These are phyloP conservation scores for Tolypocladium ophioglossoides DNA, from an alignment of 2,329 filamentous ascomycete genomes.

Conservation along the genomic window DNA sequence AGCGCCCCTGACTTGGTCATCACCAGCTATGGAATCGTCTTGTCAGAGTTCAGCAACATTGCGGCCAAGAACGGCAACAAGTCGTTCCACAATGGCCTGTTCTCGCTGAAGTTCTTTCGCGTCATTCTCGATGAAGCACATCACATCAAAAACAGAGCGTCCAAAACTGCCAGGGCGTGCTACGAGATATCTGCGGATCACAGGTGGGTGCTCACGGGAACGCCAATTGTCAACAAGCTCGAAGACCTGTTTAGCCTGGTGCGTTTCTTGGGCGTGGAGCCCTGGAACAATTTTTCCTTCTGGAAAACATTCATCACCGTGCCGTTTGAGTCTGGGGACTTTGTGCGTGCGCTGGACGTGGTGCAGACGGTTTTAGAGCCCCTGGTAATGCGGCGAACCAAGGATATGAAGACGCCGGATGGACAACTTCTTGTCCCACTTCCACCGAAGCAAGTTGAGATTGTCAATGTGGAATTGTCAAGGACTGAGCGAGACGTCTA, in stretches of 20 bases:
- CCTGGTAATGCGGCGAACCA: slow-evolving; percentile 87
- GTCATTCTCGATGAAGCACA: slow-evolving; percentile 94
- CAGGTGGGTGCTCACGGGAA: slow-evolving; percentile 89
- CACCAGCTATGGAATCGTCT: slow-evolving; percentile 84
- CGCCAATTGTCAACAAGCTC: slow-evolving; percentile 90
- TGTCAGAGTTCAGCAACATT: slow-evolving; percentile 75
- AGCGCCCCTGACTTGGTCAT: slow-evolving; percentile 84
- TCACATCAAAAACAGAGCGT: slow-evolving; percentile 79
- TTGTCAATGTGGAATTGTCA: slow-evolving; percentile 80
- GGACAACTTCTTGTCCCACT: slow-evolving; percentile 67
- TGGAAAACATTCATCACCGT: slow-evolving; percentile 99
- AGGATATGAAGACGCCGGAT: slow-evolving; percentile 93
- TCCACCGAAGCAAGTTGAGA: slow-evolving; percentile 70
- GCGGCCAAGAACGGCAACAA: slow-evolving; percentile 55
- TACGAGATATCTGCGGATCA: slow-evolving; percentile 80
- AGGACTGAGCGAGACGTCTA: slow-evolving; percentile 83
- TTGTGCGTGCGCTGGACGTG: slow-evolving; percentile 85
- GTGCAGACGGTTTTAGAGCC: slow-evolving; percentile 96
- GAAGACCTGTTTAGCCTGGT: slow-evolving; percentile 93
- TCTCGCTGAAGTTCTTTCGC: slow-evolving; percentile 89
- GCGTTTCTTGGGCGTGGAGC: slow-evolving; percentile 85
- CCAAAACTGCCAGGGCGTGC: slow-evolving; percentile 91
- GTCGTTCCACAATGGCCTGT: slow-evolving; percentile 61
- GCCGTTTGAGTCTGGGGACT: slow-evolving; percentile 92
- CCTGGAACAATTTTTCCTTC: slow-evolving; percentile 98